These are phyloP conservation scores for Alternaria infectoria DNA, from an alignment of 2,329 filamentous ascomycete species.

Conservation along the genomic window DNA sequence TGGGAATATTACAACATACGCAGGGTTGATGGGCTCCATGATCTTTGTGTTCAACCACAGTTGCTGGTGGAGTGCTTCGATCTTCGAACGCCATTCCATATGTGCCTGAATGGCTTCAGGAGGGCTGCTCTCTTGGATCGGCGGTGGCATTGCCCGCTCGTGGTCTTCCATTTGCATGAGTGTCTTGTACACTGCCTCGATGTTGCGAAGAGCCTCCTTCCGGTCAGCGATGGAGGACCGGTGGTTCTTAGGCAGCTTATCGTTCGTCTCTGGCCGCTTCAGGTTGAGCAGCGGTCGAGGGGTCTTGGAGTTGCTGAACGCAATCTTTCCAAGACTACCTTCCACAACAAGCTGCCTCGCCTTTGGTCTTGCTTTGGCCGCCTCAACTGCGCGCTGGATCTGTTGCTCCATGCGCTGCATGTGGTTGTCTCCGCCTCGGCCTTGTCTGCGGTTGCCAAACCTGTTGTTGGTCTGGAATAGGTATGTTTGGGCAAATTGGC, in stretches of 20 bases:
- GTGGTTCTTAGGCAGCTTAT: conserved; percentile 51
- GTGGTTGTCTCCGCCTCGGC: conserved; percentile 89
- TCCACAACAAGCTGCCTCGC: conserved; percentile 97
- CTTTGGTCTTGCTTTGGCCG: conserved; percentile 96
- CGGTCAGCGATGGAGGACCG: conserved; percentile 69
- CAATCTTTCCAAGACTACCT: conserved; percentile 95
- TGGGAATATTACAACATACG: conserved; percentile 44
- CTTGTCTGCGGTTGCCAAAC: conserved; percentile 76
- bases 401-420: conserved; percentile 99
- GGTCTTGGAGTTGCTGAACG: conserved; percentile 98
- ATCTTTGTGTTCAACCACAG: conserved; percentile 91
- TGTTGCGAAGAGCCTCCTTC: conserved; percentile 82
- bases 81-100: conserved; percentile 77
- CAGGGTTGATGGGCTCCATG: conserved; percentile 79
- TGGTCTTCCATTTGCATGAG: conserved; percentile 96
- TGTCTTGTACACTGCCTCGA: conserved; percentile 85
- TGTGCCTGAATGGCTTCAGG: conserved; percentile 74
- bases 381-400: conserved; percentile 94
- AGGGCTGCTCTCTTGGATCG: conserved; percentile 67
- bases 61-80: conserved; percentile 74
- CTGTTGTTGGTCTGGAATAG: conserved; percentile 92
- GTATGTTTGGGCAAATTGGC: conserved; percentile 97
- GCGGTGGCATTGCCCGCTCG: conserved; percentile 78
- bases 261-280: conserved; percentile 78
- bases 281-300: conserved; percentile 94